A percentile compares a stretch with the other conserved stretches of the same genome.
Conservation (phyloP, 1,139 yeast genomes). For the Yamadazyma atlantica region DNA sequence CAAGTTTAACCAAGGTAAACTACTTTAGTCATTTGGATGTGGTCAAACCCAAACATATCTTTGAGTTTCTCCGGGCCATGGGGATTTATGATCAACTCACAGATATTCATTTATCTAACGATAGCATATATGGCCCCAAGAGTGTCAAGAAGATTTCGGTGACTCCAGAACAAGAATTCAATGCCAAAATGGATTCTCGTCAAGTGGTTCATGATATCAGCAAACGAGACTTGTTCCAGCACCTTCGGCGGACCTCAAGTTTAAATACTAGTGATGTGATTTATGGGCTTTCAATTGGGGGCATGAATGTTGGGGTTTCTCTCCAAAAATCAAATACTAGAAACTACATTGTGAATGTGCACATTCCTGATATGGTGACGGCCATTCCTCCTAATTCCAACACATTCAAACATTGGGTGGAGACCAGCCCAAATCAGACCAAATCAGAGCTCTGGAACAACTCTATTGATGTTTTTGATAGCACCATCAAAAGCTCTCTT, state of each 20-base stretch:
- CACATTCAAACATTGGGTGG: conserved; percentile 20
- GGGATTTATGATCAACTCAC: conserved; percentile 27
- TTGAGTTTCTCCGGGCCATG: conserved; percentile 19
- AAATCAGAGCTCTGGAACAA: conserved; percentile 1
- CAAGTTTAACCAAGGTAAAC: conserved; percentile 14
- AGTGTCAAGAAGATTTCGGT: conserved; percentile 20
- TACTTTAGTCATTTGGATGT: conserved; percentile 15
- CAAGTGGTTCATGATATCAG: neutral
- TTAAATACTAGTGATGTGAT: conserved; percentile 5
- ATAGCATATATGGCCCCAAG: conserved; percentile 24
- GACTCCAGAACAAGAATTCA: conserved; percentile 18
- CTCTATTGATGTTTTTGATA: conserved; percentile 5
- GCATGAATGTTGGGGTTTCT: conserved; percentile 7
- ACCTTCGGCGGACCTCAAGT: conserved; percentile 5
- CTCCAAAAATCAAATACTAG: conserved; percentile 11
- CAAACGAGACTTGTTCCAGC: conserved; percentile 7
- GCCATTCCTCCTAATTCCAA: conserved; percentile 28
- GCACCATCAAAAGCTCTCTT: conserved; percentile 1
- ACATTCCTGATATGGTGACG: conserved; percentile 43
- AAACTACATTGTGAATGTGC: conserved; percentile 24
- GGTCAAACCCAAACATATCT: conserved; percentile 17
- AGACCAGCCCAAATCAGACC: conserved; percentile 8
- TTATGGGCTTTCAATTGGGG: conserved; percentile 5
- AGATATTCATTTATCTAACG: conserved; percentile 33
- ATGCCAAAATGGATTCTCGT: conserved; percentile 7